Percentiles rank a stretch among this genome's conserved stretches.
phyloP scores from a whole-genome alignment of 129 eudicot species.

The Centaurea solstitialis region DNA sequence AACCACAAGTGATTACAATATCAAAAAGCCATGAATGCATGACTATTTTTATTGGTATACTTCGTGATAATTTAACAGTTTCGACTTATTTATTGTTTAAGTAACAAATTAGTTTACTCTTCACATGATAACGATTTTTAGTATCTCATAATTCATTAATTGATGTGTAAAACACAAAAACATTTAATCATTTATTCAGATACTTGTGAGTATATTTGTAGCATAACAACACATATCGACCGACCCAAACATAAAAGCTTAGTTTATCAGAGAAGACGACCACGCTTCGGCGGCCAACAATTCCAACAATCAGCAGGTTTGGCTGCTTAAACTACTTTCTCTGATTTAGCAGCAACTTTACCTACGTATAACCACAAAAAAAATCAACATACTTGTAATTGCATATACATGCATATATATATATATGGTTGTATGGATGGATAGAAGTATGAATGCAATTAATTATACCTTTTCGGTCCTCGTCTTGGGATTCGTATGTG shows the following conservation, averaged over 20 bases:
- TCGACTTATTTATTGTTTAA: too few species aligned
- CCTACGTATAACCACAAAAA: not conserved
- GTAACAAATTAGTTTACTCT: too few species aligned
- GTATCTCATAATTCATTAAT: not conserved
- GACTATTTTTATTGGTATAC: not conserved
- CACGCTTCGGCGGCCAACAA: conserved; percentile 3
- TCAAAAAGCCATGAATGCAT: not conserved
- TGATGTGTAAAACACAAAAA: not conserved
- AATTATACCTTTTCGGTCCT: conserved; percentile 7
- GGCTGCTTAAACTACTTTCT: not conserved
- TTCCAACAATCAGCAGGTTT: not conserved
- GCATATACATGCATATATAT: not conserved
- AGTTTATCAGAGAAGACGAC: not conserved
- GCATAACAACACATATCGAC: not conserved
- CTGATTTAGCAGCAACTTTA: not conserved
- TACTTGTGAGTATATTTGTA: not conserved
- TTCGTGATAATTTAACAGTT: not conserved
- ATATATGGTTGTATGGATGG: not conserved
- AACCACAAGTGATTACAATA: too few species aligned
- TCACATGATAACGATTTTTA: not conserved
- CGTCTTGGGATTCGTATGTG: not conserved
- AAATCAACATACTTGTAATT: not conserved
- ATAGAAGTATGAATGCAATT: not conserved
- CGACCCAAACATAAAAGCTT: not conserved
- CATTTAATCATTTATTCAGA: not conserved